Evolutionary conservation across 805 yeast genomes (phyloP), one percentile per base, ranked within the genome.

Genomic region (Suhomyces sp.): DNA sequence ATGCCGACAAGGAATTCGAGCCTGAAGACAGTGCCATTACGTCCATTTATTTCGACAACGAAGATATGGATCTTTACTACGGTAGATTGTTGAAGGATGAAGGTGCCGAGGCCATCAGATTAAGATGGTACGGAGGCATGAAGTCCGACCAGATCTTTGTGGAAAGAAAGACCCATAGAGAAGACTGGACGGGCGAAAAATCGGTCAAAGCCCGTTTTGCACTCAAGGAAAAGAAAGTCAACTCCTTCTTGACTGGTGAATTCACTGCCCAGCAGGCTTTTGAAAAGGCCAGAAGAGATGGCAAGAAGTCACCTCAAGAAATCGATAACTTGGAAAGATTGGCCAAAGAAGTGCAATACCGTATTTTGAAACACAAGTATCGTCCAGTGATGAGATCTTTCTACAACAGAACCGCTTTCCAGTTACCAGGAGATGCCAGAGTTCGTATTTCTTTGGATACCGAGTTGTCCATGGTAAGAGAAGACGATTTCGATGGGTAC

Each of bases 101-200:
- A 77, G 99, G 99, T 70, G 99, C 99, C 5, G 99, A 94, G 73
- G 98, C 98, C 22, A 91, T 93, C 59, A 86, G 99, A 74, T 79
- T 94, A 67, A 86, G 99, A 77, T 94, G 99, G 99, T 94, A 94
- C 69, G 99, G 99, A 67, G 97, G 97, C 52, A 94, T 94, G 99
- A 79, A 81, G 51, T 81, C 92, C 1, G 97, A 93, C 61, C 89
- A 88, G 42, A 89, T 93, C 52, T 94, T 94, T 58, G 96, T 93
- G 47, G 99, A 94, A 74, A 84, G 99, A 71, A 94, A 94, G 71
- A 94, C 99, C 5, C 99, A 94, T 68, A 83, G 99, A 71, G 99
- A 94, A 72, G 99, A 94, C 76, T 93, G 99, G 99, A 94, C 99
- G 2, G 99, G 99, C 62, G 99, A 94, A 71, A 93, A 93, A 73